These are phyloP conservation scores for Catharanthus roseus DNA, from an alignment of 257 asterid species.

Conservation along the genomic window DNA sequence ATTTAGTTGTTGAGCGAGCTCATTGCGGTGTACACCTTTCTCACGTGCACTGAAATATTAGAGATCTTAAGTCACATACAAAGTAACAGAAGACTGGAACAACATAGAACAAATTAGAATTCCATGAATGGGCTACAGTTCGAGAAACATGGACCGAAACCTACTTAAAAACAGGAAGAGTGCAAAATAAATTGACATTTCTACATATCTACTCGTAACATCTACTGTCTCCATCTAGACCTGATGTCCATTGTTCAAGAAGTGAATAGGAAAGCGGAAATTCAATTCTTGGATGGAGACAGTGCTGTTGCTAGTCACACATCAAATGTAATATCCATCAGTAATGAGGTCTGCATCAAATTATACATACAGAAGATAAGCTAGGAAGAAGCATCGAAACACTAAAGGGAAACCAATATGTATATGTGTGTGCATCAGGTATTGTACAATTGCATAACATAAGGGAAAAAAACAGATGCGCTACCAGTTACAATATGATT, in stretches of 20 bases:
- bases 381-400: not conserved
- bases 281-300: too few relatives aligned
- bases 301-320: not conserved
- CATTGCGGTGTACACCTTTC: conserved; percentile 58
- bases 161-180: not conserved
- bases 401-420: not conserved
- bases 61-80: conserved; percentile 7
- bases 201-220: too few relatives aligned
- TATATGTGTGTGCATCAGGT: not conserved
- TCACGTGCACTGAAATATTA: conserved; percentile 44
- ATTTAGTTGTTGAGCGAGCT: conserved; percentile 46
- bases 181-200: not conserved
- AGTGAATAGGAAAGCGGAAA: too few relatives aligned
- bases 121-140: too few relatives aligned
- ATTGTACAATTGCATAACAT: not conserved
- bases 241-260: not conserved
- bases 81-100: not conserved
- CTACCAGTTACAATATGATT: not conserved
- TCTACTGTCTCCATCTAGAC: too few relatives aligned
- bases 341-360: not conserved
- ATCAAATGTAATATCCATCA: not conserved
- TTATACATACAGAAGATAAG: not conserved
- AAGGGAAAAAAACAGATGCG: not conserved
- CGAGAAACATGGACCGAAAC: not conserved
- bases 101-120: too few relatives aligned